phyloP scores from a whole-genome alignment of 1,284 basidiomycete species.

The Malassezia slooffiae region DNA sequence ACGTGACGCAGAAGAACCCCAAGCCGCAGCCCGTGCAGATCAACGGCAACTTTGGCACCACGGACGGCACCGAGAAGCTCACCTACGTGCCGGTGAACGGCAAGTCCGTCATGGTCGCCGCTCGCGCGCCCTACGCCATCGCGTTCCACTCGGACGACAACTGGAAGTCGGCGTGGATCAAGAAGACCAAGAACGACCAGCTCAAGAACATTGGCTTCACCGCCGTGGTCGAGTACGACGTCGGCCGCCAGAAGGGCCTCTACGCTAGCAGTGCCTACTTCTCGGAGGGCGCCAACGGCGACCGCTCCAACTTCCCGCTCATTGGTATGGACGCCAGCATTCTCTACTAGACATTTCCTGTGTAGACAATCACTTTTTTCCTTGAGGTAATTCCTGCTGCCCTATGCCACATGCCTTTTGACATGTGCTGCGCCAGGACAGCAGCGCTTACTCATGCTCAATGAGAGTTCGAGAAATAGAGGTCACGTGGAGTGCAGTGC shows the following conservation, averaged over 20 bases:
- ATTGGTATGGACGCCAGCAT: conserved; percentile 19
- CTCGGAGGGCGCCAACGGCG: conserved; percentile 31
- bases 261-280: conserved; percentile 42
- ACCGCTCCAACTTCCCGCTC: conserved; percentile 25
- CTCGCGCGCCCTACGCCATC: conserved; percentile 35
- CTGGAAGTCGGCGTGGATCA: conserved; percentile 27
- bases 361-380: not conserved
- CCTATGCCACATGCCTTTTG: no score
- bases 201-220: conserved; percentile 34
- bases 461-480: no score
- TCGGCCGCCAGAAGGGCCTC: conserved; percentile 23
- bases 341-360: conserved; percentile 3
- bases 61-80: conserved; percentile 35
- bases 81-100: conserved; percentile 18
- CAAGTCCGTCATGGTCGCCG: conserved; percentile 25
- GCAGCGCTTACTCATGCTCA: no score
- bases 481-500: no score
- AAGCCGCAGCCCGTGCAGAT: conserved; percentile 24
- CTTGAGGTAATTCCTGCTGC: no score
- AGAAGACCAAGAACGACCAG: conserved; percentile 20
- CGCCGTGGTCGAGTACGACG: conserved; percentile 30
- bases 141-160: conserved; percentile 28
- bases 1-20: conserved; percentile 15
- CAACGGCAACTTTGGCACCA: conserved; percentile 26
- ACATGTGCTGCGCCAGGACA: no score